Base-by-base conservation (phyloP, 352 stramenopile species). In the Globisporangium carolinianum region DNA sequence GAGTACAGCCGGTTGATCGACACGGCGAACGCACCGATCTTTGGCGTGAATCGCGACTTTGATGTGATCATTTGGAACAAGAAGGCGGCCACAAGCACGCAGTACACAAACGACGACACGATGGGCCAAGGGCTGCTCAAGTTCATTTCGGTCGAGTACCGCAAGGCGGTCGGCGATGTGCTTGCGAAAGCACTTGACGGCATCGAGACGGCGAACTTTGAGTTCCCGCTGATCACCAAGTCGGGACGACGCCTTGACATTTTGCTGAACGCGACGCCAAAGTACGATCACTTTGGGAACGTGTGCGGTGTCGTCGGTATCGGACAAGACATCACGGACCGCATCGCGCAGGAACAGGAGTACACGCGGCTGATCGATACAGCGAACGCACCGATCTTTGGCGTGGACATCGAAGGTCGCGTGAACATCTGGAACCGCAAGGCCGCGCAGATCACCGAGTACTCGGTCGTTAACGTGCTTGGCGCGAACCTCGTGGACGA, bases 1-100 rank as follows among this genome's bases (percentile, higher is more conserved):
- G 79, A 89, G 48, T 87, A 89, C 35, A 82, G 71, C 14, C 67
- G 78, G 17, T 60, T 97, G 4, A 95, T 97, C 58, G 89, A 97
- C 55, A 96, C 84, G 11, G 87, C 89, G 3, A 96, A 97, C 64
- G 83, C 86, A 3, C 85, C 88, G 48, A 96, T 96, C 57, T 96
- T 97, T 67, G 89, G 87, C 43, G 79, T 96, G 24, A 70, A 97
- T 61, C 66, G 51, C 32, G 66, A 85, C 32, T 85, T 73, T 24
- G 47, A 73, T 14, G 75, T 91, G 42, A 88, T 86, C 45, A 89
- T 87, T 38, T 97, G 89, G 89, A 97, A 97, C 56, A 84, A 95
- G 47, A 94, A 92, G 57, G 87, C 79, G 8, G 73, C 77, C 3
- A 85, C 73, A 9, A 81, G 86, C 38, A 95, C 85, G 17, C 84